Evolutionary conservation across 345 rosid species (phyloP), one percentile per base, ranked within the genome.

Genomic region (Hibiscus tridactylites): DNA sequence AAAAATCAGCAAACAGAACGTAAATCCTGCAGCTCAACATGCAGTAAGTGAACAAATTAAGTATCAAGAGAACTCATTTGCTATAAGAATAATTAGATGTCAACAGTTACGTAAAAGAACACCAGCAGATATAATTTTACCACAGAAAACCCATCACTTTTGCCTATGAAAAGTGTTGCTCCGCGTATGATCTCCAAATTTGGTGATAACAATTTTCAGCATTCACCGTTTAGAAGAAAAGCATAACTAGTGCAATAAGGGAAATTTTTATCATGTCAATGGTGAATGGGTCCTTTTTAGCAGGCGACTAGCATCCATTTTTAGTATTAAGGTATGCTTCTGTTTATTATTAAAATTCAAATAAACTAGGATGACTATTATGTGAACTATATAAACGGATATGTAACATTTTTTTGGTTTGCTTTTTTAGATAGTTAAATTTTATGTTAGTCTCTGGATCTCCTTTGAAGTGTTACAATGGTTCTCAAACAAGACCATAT

Each of bases 1-100:
- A 79, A 61, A 62, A 49, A 71, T 73, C 60, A 65, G 68, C 39
- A 71, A 12, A 6, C 73, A 50, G 4, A 74, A 57, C 16, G 12
- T 54, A 31, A 24, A 59, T 17, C 53, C 62, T 61, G 28, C 46
- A 74, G 66, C 44, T 37, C 16, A 39, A 15, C 9, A 72, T 58
- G 21, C 50, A 54, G 60, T 10, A 26, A 26, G 29, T 35, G 57
- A 66, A 37, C 8, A 1, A 37, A 67, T 8, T 16, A 28, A 42
- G 31, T 9, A 28, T 49, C 24, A n/a, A 49, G 9, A 47, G 24
- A 21, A 52, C 12, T 11, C 15, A 66, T 67, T 44, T 61, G 1
- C 24, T 16, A 26, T 65, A 52, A 33, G 64, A 72, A 21, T 35
- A 24, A 15, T 49, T 33, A 71, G 39, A 65, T 52, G 31, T 3